Evolutionary conservation across 768 basidiomycete genomes (phyloP).

Genomic region (Leccinum incarnatum): DNA sequence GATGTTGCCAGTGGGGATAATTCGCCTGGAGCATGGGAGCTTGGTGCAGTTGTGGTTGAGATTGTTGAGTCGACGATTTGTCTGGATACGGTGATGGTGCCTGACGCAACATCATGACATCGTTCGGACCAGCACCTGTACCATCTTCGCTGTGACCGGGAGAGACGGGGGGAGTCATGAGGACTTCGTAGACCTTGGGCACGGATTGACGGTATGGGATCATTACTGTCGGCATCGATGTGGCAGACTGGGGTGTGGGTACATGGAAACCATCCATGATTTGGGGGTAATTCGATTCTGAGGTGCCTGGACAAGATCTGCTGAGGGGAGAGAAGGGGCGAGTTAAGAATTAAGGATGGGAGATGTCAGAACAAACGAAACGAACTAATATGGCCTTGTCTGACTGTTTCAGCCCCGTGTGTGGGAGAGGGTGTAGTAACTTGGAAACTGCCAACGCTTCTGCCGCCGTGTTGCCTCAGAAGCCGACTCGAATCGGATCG

Average conservation of each 20-base stretch:
- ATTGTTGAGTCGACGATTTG: slow-evolving; percentile 10
- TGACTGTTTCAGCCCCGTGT: slow-evolving; percentile 1
- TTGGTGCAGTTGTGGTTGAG: slow-evolving; percentile 5
- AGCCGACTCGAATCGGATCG: slow-evolving; percentile 10
- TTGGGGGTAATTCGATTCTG: neutral
- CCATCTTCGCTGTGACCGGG: slow-evolving; percentile 49
- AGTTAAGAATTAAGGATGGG: neutral
- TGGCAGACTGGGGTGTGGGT: slow-evolving; percentile 18
- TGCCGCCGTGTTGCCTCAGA: slow-evolving; percentile 10
- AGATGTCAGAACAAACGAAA: neutral
- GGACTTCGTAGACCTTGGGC: slow-evolving; percentile 51
- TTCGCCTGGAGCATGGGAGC: slow-evolving; percentile 4
- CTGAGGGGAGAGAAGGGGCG: neutral
- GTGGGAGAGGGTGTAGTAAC: neutral
- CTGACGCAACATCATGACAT: slow-evolving; percentile 8
- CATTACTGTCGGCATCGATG: slow-evolving; percentile 13
- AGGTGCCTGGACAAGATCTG: neutral
- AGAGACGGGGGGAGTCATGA: slow-evolving; percentile 70
- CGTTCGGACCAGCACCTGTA: slow-evolving; percentile 15
- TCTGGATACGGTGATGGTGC: slow-evolving; percentile 11
- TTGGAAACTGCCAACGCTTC: neutral
- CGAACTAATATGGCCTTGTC: slow-evolving; percentile 15
- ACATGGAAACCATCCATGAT: slow-evolving; percentile 27
- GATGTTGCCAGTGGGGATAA: slow-evolving; percentile 13
- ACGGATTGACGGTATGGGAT: slow-evolving; percentile 36